Base-by-base conservation (phyloP, 2,329 filamentous ascomycete species). In the Penicillium aurantiogriseum region DNA sequence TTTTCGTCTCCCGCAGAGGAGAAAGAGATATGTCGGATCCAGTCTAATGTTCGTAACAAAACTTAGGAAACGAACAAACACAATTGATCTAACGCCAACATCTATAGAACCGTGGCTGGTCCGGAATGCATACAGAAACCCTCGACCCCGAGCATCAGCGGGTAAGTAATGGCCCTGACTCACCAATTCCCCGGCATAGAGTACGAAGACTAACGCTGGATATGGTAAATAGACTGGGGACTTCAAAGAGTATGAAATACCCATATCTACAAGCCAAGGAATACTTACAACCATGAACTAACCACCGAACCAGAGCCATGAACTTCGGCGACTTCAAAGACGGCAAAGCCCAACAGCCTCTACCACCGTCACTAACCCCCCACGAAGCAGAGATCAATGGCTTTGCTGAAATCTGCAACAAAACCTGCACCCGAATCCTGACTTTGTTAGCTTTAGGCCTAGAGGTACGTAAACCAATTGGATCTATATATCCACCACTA, bases 121-220 rank as follows among this genome's bases (percentile, higher is more conserved):
- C 89, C 1, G 86, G 86, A 17, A 92, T 96, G 89, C 89, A 93
- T 68, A 85, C 86, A 13, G 93, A 99, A 77, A 93, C 88, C 0
- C 79, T 97, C 11, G 93, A 97, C 71, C 91, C 92, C 3, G 85
- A 87, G 65, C 86, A 87, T 55, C 92, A 97, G 74, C 85, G 87
- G 74, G 90, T 89, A 80, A 68, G 77, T 72, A 46, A 59, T 13
- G 50, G 13, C 50, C 45, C 13, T n/a, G 3, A 23, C 13, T 23
- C 17, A 8, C 29, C 2, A 47, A 35, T 19, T 36, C 40, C 33
- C 17, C 23, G 21, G 11, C n/a, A 27, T 54, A 44, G 29, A 40
- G 31, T 29, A 45, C 33, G 43, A 23, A 36, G 53, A 59, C 57
- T 54, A 10, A 50, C 10, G 13, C 56, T 68, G 54, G 68, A 51